These are phyloP conservation scores for Citrus hindsii DNA, from an alignment of 345 rosid species.

Conservation along the genomic window DNA sequence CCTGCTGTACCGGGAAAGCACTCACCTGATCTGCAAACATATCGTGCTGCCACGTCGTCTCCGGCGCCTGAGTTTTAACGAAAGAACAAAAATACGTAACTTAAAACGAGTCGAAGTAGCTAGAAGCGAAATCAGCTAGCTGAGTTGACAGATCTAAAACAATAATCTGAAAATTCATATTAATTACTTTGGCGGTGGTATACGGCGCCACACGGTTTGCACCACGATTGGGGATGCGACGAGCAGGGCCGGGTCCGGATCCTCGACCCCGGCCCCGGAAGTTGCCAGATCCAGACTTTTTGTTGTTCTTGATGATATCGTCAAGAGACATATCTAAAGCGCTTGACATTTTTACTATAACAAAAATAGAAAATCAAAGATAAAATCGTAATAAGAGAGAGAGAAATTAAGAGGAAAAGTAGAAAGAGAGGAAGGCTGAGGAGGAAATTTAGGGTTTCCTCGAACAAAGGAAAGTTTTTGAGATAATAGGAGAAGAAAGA, in stretches of 20 bases:
- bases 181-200: constrained; percentile 44
- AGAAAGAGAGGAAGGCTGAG: background rate
- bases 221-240: constrained; percentile 64
- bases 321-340: constrained; percentile 96
- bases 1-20: constrained; percentile 37
- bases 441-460: constrained; percentile 17
- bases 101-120: constrained; percentile 7
- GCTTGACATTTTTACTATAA: constrained; percentile 51
- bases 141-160: background rate
- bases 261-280: constrained; percentile 57
- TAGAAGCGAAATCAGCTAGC: constrained; percentile 6
- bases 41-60: constrained; percentile 85
- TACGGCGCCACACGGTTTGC: constrained; percentile 66
- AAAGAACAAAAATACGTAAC: constrained; percentile 16
- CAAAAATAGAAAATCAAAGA: background rate
- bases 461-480: background rate
- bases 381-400: background rate
- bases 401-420: background rate
- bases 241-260: constrained; percentile 66
- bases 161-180: constrained; percentile 17
- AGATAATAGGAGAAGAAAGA: background rate
- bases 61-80: constrained; percentile 69
- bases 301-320: constrained; percentile 83
- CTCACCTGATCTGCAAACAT: constrained; percentile 56
- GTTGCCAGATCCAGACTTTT: constrained; percentile 62